These are phyloP conservation scores for Phaeotremella fagi DNA, from an alignment of 768 basidiomycete species.

Conservation along the genomic window DNA sequence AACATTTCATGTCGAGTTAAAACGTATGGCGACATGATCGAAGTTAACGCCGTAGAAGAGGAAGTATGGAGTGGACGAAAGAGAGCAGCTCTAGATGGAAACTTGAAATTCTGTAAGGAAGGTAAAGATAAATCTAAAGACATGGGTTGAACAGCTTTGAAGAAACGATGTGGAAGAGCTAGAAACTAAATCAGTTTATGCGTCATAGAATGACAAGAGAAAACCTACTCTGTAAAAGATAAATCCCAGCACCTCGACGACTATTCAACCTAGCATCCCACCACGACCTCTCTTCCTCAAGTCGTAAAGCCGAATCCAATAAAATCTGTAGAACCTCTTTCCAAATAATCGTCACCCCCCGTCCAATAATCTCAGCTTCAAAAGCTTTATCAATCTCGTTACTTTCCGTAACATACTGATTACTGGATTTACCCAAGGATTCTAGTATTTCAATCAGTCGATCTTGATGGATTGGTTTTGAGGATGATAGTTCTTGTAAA, in stretches of 20 bases:
- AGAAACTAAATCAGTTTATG: slow-evolving; percentile 4
- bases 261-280: slow-evolving; percentile 73
- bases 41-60: slow-evolving; percentile 12
- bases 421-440: slow-evolving; percentile 9
- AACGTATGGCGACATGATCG: slow-evolving; percentile 36
- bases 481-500: slow-evolving; percentile 29
- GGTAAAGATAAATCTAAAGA: slow-evolving; percentile 19
- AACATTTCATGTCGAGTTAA: slow-evolving; percentile 45
- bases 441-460: slow-evolving; percentile 32
- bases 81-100: slow-evolving; percentile 29
- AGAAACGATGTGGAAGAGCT: slow-evolving; percentile 38
- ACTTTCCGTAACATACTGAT: background rate
- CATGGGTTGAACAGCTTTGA: slow-evolving; percentile 25
- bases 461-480: slow-evolving; percentile 23
- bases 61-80: slow-evolving; percentile 33
- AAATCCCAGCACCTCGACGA: slow-evolving; percentile 56
- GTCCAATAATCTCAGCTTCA: slow-evolving; percentile 37
- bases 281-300: slow-evolving; percentile 76
- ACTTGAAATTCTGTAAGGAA: slow-evolving; percentile 25
- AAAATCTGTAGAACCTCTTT: slow-evolving; percentile 60
- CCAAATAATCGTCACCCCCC: slow-evolving; percentile 45
- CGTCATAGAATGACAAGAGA: background rate
- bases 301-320: slow-evolving; percentile 62
- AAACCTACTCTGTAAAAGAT: slow-evolving; percentile 72
- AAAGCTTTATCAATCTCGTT: slow-evolving; percentile 28